Percentiles rank a stretch among this genome's conserved stretches.
Evolutionary conservation across 768 basidiomycete species (phyloP).

Genomic region (Dentipellis fragilis): DNA sequence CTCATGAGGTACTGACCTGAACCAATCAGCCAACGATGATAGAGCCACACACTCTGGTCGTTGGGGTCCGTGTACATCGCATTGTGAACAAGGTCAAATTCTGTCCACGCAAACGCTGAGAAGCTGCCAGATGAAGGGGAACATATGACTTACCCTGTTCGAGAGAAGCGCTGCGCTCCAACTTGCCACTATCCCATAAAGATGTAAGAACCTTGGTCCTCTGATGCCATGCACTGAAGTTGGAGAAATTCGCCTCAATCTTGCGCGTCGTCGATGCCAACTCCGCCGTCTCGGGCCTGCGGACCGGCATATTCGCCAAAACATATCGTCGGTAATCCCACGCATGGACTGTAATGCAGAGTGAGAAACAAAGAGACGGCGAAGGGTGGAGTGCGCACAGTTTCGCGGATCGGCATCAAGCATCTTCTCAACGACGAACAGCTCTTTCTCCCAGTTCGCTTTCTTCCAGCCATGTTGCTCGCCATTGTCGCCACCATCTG

Average conservation of each 20-base stretch:
- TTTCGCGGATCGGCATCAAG: conserved; percentile 87
- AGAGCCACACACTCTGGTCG: conserved; percentile 97
- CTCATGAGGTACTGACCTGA: conserved; percentile 37
- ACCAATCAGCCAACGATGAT: conserved; percentile 95
- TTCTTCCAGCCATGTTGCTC: conserved; percentile 62
- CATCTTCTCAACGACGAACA: conserved; percentile 87
- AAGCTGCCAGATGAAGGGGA: background rate
- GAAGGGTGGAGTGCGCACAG: conserved; percentile 44
- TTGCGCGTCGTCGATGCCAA: conserved; percentile 80
- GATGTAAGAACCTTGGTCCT: conserved; percentile 70
- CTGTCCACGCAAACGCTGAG: conserved; percentile 29
- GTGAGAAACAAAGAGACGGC: background rate
- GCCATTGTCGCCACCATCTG: conserved; percentile 52
- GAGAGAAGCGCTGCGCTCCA: conserved; percentile 43
- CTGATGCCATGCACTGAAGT: conserved; percentile 99
- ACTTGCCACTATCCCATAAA: conserved; percentile 51
- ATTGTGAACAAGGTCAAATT: conserved; percentile 86
- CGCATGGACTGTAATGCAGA: conserved; percentile 58
- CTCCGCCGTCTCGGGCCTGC: conserved; percentile 52
- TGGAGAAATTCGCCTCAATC: conserved; percentile 91
- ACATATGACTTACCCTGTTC: conserved; percentile 48
- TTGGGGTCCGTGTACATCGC: conserved; percentile 95
- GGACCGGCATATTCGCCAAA: conserved; percentile 55
- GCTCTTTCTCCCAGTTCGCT: conserved; percentile 74
- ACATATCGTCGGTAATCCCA: conserved; percentile 93